These are phyloP conservation scores for Diutina ranongensis DNA, from an alignment of 1,139 yeast species.

Conservation along the genomic window DNA sequence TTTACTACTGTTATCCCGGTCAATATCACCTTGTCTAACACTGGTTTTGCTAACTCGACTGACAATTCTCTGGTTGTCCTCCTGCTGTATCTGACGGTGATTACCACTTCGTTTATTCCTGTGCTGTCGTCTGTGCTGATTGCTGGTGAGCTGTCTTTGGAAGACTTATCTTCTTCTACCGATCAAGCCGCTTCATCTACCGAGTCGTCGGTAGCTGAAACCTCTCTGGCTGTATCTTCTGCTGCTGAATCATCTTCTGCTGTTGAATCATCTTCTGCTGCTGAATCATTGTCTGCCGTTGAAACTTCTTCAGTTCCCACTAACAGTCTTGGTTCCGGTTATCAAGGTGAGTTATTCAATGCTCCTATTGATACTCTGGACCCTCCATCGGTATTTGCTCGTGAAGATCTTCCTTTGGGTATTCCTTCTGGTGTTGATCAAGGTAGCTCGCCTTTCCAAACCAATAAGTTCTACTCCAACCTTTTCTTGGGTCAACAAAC, in stretches of 20 bases:
- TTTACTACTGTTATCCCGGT: neutral
- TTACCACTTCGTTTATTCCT: neutral
- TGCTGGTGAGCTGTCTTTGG: conserved; percentile 1
- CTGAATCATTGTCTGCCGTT: neutral
- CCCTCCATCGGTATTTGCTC: neutral
- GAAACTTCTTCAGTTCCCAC: neutral
- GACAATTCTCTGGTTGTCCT: neutral
- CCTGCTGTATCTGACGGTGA: neutral
- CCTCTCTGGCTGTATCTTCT: neutral
- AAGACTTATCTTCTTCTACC: neutral
- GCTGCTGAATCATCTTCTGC: neutral
- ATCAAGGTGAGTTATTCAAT: neutral
- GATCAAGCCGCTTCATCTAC: neutral
- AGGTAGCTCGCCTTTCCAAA: conserved; percentile 44
- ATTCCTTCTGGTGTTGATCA: conserved; percentile 33
- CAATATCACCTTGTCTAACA: neutral
- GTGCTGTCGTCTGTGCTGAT: neutral
- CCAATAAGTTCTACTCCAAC: conserved; percentile 81
- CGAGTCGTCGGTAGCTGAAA: neutral
- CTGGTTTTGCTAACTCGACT: neutral
- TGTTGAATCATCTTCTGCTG: neutral
- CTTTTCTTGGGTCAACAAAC: conserved; percentile 56
- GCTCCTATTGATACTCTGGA: neutral
- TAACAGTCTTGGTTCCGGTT: neutral
- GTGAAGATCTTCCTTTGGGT: conserved; percentile 26